These are phyloP conservation scores for Noccaea bulbosa DNA, from an alignment of 345 rosid genomes.

Conservation along the genomic window DNA sequence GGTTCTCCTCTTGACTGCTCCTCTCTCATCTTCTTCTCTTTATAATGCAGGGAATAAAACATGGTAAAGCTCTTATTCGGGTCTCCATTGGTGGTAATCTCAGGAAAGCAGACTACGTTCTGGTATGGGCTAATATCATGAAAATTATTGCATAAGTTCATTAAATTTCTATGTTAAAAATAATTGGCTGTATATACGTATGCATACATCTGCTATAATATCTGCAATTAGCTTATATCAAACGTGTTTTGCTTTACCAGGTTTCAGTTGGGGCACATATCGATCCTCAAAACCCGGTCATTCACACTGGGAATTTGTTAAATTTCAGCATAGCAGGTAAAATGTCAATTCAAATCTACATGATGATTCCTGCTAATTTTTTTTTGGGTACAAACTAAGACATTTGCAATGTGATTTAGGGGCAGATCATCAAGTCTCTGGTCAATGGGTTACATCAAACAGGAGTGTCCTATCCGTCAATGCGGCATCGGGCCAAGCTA, in stretches of 20 bases:
- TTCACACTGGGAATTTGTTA: conserved; percentile 59
- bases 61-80: conserved; percentile 80
- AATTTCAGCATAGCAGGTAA: conserved; percentile 69
- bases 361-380: too few relatives aligned
- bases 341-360: conserved; percentile 9
- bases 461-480: conserved; percentile 62
- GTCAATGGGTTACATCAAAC: conserved; percentile 72
- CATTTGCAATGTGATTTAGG: conserved; percentile 48
- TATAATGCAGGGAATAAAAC: conserved; percentile 61
- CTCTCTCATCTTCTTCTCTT: conserved; percentile 20
- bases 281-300: conserved; percentile 70
- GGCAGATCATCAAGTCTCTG: conserved; percentile 55
- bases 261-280: conserved; percentile 85
- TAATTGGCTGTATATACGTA: conserved; percentile 3
- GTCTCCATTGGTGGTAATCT: conserved; percentile 55
- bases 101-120: conserved; percentile 70
- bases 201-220: neutral
- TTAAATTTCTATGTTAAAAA: neutral
- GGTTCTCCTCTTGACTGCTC: conserved; percentile 1
- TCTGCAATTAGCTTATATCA: conserved; percentile 23
- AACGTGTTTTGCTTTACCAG: conserved; percentile 48
- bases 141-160: neutral
- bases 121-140: conserved; percentile 53
- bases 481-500: conserved; percentile 66
- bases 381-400: too few relatives aligned